phyloP scores from a whole-genome alignment of 164 flowering plant genomes.

The Saururus chinensis region DNA sequence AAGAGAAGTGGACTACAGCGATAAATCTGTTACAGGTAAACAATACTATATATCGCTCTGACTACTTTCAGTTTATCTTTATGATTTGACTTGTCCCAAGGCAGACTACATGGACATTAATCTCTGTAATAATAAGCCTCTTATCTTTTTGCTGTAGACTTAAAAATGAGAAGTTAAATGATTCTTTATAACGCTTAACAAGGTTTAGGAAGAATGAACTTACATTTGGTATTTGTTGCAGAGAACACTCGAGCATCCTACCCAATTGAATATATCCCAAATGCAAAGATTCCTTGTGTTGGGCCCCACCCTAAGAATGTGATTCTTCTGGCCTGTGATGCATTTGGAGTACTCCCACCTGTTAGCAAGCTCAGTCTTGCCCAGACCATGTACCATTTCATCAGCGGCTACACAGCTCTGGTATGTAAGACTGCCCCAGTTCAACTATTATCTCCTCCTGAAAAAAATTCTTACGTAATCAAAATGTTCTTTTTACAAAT shows the following conservation, averaged over 20 bases:
- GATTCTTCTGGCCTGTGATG: conserved; percentile 94
- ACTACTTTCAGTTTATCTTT: not conserved
- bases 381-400: conserved; percentile 99
- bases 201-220: not conserved
- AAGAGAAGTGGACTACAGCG: conserved; percentile 82
- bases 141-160: too few relatives aligned
- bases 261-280: conserved; percentile 94
- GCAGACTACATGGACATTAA: not conserved
- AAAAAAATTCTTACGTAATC: too few relatives aligned
- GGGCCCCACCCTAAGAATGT: conserved; percentile 97
- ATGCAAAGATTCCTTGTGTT: conserved; percentile 92
- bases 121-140: not conserved
- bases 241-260: conserved; percentile 97
- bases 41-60: not conserved
- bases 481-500: not conserved
- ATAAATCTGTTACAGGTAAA: conserved; percentile 93
- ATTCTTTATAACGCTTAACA: not conserved
- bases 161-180: not conserved
- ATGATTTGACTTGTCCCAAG: not conserved
- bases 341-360: conserved; percentile 98
- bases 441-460: too few relatives aligned
- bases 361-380: conserved; percentile 93
- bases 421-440: conserved; percentile 19
- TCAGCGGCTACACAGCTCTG: conserved; percentile 99
- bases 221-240: conserved; percentile 19